Conservation (phyloP, 2,329 filamentous ascomycete genomes). For the Drechslerella dactyloides region DNA sequence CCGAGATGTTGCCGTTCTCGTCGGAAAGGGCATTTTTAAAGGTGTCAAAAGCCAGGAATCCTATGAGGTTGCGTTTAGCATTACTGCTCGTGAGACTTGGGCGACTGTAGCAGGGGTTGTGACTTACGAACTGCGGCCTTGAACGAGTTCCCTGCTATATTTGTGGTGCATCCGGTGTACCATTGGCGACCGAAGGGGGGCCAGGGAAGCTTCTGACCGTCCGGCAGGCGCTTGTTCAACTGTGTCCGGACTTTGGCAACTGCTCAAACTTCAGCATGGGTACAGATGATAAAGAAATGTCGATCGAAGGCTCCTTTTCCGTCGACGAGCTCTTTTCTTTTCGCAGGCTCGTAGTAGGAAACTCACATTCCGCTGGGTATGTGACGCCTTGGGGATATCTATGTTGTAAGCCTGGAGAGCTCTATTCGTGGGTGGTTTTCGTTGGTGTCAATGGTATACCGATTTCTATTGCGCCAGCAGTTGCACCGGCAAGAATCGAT, state of each 20-base stretch:
- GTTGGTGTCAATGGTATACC: constrained; percentile 64
- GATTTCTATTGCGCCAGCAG: constrained; percentile 94
- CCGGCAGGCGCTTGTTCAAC: constrained; percentile 81
- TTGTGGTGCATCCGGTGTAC: constrained; percentile 96
- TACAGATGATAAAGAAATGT: constrained; percentile 14
- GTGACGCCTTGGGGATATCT: constrained; percentile 70
- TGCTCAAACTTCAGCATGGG: constrained; percentile 59
- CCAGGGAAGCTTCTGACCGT: constrained; percentile 88
- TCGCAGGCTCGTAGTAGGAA: constrained; percentile 33
- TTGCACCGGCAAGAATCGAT: constrained; percentile 62
- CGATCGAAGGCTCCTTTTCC: constrained; percentile 34
- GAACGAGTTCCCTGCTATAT: constrained; percentile 94
- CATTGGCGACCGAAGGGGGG: constrained; percentile 91
- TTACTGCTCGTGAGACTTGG: constrained; percentile 7
- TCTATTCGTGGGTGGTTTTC: constrained; percentile 16
- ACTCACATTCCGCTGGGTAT: constrained; percentile 87
- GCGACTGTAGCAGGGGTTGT: not conserved
- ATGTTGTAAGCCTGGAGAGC: not conserved
- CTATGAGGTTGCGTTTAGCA: constrained; percentile 58
- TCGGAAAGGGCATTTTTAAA: constrained; percentile 86
- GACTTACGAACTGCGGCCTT: constrained; percentile 90
- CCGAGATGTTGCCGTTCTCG: constrained; percentile 83
- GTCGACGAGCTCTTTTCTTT: not conserved
- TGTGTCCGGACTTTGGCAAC: constrained; percentile 93
- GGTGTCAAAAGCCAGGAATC: constrained; percentile 94